Conservation (phyloP, 2,329 filamentous ascomycete genomes). For the Alternaria tenuissima region DNA sequence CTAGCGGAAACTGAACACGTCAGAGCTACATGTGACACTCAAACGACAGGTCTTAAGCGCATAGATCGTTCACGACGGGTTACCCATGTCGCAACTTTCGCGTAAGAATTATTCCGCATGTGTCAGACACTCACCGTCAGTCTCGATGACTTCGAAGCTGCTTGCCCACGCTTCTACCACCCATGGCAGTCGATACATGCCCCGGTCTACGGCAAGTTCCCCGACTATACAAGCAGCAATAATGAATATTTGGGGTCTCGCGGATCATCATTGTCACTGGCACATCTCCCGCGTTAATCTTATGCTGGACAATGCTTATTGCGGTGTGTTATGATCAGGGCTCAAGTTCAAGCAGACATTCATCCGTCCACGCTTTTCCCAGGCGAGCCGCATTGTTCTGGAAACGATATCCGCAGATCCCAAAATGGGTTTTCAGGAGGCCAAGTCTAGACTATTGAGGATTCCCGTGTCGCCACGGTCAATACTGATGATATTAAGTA, state of each 20-base stretch:
- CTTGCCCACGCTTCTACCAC: conserved; percentile 18
- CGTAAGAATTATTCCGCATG: neutral
- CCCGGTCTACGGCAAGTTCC: conserved; percentile 7
- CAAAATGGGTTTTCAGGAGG: neutral
- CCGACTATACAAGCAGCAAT: conserved; percentile 1
- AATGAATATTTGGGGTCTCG: neutral
- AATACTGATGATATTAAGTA: neutral
- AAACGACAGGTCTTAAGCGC: neutral
- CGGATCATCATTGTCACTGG: conserved; percentile 1
- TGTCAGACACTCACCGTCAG: conserved; percentile 6
- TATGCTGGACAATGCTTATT: conserved; percentile 1
- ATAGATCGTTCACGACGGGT: conserved; percentile 15
- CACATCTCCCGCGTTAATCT: conserved; percentile 10
- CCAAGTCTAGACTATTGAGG: neutral
- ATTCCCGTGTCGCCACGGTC: neutral
- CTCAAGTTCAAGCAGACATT: neutral
- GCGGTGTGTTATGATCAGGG: conserved; percentile 11
- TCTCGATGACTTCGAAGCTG: conserved; percentile 13
- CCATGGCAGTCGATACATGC: conserved; percentile 3
- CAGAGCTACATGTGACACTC: conserved; percentile 21
- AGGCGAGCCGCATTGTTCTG: neutral
- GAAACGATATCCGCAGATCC: neutral
- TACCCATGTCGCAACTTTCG: conserved; percentile 23
- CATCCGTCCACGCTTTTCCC: conserved; percentile 3
- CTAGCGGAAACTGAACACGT: conserved; percentile 33